A percentile compares a stretch with the other conserved stretches of the same genome.
Conservation (phyloP, 495 filamentous ascomycete genomes). For the Penicillium canescens region DNA sequence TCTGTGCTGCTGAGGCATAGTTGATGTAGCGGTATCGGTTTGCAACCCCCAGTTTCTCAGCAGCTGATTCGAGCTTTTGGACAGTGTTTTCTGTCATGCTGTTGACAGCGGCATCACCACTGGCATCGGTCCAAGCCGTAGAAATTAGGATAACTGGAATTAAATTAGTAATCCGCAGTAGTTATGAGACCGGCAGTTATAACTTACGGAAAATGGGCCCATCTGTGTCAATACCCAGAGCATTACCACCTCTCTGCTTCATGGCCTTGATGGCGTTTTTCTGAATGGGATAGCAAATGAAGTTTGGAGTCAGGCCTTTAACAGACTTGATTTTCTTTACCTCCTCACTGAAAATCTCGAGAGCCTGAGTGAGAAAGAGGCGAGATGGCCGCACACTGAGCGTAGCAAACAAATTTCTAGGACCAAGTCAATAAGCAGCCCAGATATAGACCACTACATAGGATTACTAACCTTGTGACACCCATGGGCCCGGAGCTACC, state of each 20-base stretch:
- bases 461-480: constrained; percentile 4
- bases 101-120: constrained; percentile 8
- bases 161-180: background rate
- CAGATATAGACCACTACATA: background rate
- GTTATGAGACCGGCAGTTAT: background rate
- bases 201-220: constrained; percentile 19
- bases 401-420: constrained; percentile 16
- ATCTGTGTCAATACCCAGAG: constrained; percentile 23
- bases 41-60: constrained; percentile 9
- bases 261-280: constrained; percentile 12
- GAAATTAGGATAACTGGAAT: constrained; percentile 9
- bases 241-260: constrained; percentile 26
- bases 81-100: constrained; percentile 15
- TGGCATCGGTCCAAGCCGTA: constrained; percentile 1
- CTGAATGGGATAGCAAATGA: constrained; percentile 16
- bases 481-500: constrained; percentile 6
- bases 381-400: constrained; percentile 8
- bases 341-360: constrained; percentile 13
- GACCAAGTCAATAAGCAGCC: background rate
- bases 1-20: constrained; percentile 13
- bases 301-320: constrained; percentile 6
- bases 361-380: constrained; percentile 4
- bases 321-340: constrained; percentile 10
- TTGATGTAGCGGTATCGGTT: constrained; percentile 21
- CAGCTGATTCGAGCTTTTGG: constrained; percentile 1